phyloP scores from a whole-genome alignment of 768 basidiomycete species.

The Boletus reticulatus region DNA sequence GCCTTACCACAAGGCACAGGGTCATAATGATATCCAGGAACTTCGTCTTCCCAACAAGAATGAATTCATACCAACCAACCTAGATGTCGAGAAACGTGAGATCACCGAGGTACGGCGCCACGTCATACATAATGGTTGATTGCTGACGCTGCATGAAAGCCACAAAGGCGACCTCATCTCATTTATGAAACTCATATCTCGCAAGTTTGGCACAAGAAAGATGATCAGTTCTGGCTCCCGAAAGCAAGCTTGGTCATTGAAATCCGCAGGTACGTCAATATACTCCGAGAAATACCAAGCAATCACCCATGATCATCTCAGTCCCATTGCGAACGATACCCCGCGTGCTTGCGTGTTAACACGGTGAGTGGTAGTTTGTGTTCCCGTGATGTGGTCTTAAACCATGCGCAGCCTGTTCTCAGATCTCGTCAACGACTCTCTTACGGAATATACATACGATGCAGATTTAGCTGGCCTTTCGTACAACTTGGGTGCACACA shows the following conservation, averaged over 20 bases:
- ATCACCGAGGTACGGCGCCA: slow-evolving; percentile 51
- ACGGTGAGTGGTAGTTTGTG: slow-evolving; percentile 41
- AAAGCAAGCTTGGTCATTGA: slow-evolving; percentile 78
- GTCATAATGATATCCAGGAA: slow-evolving; percentile 60
- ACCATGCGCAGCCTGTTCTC: slow-evolving; percentile 58
- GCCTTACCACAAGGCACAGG: slow-evolving; percentile 49
- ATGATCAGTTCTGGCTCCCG: slow-evolving; percentile 95
- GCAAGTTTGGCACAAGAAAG: slow-evolving; percentile 94
- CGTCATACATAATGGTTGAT: not conserved
- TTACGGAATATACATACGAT: slow-evolving; percentile 90
- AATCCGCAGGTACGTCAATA: slow-evolving; percentile 58
- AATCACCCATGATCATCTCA: slow-evolving; percentile 22
- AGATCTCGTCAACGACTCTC: slow-evolving; percentile 83
- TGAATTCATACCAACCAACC: slow-evolving; percentile 83
- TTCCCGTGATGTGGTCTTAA: not conserved
- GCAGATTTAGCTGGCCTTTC: slow-evolving; percentile 87
- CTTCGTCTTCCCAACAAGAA: slow-evolving; percentile 83
- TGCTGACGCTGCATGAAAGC: slow-evolving; percentile 43
- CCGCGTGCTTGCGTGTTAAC: slow-evolving; percentile 74
- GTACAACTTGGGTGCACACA: slow-evolving; percentile 63
- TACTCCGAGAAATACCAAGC: not conserved
- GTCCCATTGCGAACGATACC: slow-evolving; percentile 57
- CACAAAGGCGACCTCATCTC: slow-evolving; percentile 69
- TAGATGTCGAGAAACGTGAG: slow-evolving; percentile 78
- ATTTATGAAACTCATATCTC: slow-evolving; percentile 70